Conservation (phyloP, 192 early-diverging fungal species). For the Coemansia sp. region DNA sequence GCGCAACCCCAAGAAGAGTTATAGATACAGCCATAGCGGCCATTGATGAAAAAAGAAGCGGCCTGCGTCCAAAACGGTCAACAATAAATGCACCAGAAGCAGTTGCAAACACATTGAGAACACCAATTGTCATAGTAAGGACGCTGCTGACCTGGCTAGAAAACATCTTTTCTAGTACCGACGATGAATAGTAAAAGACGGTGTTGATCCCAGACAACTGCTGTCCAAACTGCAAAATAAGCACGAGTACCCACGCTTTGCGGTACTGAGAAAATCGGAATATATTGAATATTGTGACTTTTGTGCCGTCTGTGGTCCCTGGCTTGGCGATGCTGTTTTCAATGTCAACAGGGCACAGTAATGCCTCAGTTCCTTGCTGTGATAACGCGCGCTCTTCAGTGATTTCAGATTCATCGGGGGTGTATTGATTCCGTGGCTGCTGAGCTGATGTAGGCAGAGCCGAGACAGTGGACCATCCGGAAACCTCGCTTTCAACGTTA, state of each 20-base stretch:
- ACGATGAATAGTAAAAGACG: constrained; percentile 82
- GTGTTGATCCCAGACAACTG: constrained; percentile 96
- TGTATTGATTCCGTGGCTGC: not conserved
- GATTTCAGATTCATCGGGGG: not conserved
- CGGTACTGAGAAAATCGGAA: constrained; percentile 58
- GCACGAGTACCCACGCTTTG: constrained; percentile 64
- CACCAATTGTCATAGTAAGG: constrained; percentile 73
- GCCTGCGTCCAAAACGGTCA: constrained; percentile 75
- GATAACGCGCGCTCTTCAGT: not conserved
- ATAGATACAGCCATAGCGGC: constrained; percentile 63
- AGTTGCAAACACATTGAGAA: constrained; percentile 78
- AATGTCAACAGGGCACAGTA: not conserved
- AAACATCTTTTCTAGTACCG: constrained; percentile 67
- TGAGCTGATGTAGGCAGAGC: not conserved
- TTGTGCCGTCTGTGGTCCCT: constrained; percentile 1
- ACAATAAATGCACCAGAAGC: constrained; percentile 70
- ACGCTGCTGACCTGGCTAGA: constrained; percentile 64
- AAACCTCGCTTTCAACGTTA: constrained; percentile 43
- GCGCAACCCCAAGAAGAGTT: constrained; percentile 60
- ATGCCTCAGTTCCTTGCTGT: not conserved
- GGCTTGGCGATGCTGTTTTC: constrained; percentile 8
- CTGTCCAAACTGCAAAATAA: constrained; percentile 76
- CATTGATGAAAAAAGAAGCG: constrained; percentile 70
- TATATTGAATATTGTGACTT: constrained; percentile 49
- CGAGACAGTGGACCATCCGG: constrained; percentile 19